Conservation (phyloP, 225 moss, liverwort and hornwort species). For the Neckera pumila region DNA sequence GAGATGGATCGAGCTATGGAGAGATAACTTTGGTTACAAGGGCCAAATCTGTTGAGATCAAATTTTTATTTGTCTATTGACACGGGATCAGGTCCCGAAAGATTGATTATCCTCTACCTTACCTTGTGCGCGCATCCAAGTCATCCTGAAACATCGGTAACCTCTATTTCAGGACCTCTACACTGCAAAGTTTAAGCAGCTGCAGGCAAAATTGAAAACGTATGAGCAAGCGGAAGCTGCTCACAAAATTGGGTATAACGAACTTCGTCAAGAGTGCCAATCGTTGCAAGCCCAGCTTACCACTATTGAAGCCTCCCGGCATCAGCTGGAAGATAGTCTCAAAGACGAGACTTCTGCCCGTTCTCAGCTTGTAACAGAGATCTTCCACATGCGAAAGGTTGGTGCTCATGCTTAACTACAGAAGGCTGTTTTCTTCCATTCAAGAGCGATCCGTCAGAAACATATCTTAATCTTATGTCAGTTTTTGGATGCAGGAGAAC, state of each 20-base stretch:
- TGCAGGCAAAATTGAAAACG: conserved; percentile 67
- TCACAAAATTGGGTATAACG: conserved; percentile 1
- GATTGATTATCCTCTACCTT: background rate
- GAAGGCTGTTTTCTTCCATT: background rate
- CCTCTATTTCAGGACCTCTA: conserved; percentile 55
- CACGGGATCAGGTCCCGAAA: no score
- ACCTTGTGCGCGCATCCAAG: background rate
- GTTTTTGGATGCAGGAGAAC: conserved; percentile 52
- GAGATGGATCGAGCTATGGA: background rate
- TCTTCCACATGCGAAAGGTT: conserved; percentile 47
- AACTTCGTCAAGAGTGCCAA: conserved; percentile 34
- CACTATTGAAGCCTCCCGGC: conserved; percentile 32
- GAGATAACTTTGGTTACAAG: background rate
- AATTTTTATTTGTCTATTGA: no score
- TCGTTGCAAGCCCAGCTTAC: conserved; percentile 32
- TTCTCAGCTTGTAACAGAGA: conserved; percentile 37
- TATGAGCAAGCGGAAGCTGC: conserved; percentile 30
- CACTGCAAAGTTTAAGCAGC: conserved; percentile 78
- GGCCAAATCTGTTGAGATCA: background rate
- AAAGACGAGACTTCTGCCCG: conserved; percentile 50
- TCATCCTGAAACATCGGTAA: background rate
- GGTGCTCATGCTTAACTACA: background rate
- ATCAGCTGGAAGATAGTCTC: conserved; percentile 36
- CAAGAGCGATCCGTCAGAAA: background rate
- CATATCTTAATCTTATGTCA: background rate